Evolutionary conservation across 768 basidiomycete species (phyloP), one percentile per base, ranked within the genome.

Genomic region (Rhizopogon roseolus): DNA sequence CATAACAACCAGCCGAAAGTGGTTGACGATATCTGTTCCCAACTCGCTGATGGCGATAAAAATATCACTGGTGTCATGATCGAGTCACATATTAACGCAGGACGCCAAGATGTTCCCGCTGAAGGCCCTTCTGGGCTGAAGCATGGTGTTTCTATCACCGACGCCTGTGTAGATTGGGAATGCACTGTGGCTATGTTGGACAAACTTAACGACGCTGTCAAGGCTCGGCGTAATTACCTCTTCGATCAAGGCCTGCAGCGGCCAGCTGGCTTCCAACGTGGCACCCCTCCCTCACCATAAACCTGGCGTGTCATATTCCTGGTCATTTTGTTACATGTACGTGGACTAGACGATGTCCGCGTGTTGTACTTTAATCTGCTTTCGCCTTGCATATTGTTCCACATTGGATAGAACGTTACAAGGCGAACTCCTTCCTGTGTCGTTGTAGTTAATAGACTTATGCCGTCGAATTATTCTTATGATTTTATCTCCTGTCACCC

Each of bases 1-100:
- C 90, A 96, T 75, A 81, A 82, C 64, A 96, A 95, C 72, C 95
- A 97, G 70, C 85, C 93, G 16, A 83, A 84, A 60, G 91, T 93
- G 41, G 64, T 91, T 53, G 79, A 82, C 58, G 71, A 80, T 68
- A 80, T 93, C 63, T 85, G 84, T 69, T 71, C 69, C 3, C 96
- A 98, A 71, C 81, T 98, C 51, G 71, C 68, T 6, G 79, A 80
- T 6, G 92, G 92, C 27, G 74, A 79, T 52, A 76, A 69, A 54
- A 76, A 78, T 62, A 88, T 99, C 70, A 91, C 91, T 5, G 96
- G 96, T 43, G 93, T 98, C 54, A 98, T 99, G 96, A 82, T 99
- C 66, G 96, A 99, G 73, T 90, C 88, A 11, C 89, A 98, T 69
- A 86, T 99, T 71, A 87, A 90, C 64, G 88, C 86, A 48, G 96